Evolutionary conservation across 2,329 filamentous ascomycete genomes (phyloP).

Genomic region (Byssothecium circinans): DNA sequence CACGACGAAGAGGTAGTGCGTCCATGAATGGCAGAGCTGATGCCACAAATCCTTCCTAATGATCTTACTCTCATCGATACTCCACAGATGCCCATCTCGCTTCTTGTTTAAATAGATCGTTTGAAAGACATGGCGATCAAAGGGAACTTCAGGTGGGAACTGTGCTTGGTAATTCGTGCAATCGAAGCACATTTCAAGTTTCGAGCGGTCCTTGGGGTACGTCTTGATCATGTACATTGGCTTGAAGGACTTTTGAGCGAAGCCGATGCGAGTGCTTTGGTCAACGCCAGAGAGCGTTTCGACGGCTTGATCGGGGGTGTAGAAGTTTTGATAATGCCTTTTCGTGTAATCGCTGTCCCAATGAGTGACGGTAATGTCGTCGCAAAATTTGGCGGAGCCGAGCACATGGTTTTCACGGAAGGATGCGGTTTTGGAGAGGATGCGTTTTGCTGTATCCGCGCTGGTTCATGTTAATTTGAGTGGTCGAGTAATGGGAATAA

Average conservation of each 20-base stretch:
- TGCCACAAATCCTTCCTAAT: slow-evolving; percentile 70
- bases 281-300: slow-evolving; percentile 45
- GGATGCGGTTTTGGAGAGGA: slow-evolving; percentile 60
- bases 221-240: slow-evolving; percentile 69
- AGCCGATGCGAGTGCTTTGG: slow-evolving; percentile 47
- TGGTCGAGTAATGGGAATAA: too few relatives aligned
- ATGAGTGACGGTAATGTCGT: slow-evolving; percentile 73
- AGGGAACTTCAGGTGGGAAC: slow-evolving; percentile 58
- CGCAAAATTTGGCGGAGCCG: slow-evolving; percentile 68
- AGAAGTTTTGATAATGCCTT: slow-evolving; percentile 67
- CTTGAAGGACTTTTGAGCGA: slow-evolving; percentile 56
- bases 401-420: slow-evolving; percentile 68
- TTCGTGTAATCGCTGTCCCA: slow-evolving; percentile 66
- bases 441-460: slow-evolving; percentile 59
- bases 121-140: slow-evolving; percentile 69
- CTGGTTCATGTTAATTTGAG: slow-evolving; percentile 25
- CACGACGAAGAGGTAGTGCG: slow-evolving; percentile 66
- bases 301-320: slow-evolving; percentile 53
- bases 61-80: slow-evolving; percentile 58
- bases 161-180: slow-evolving; percentile 76
- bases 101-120: slow-evolving; percentile 67
- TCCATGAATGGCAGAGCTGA: slow-evolving; percentile 65
- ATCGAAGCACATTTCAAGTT: slow-evolving; percentile 68
- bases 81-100: slow-evolving; percentile 59
- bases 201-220: slow-evolving; percentile 58